phyloP scores from a whole-genome alignment of 2,329 filamentous ascomycete species.

The Bertia moriformis region DNA sequence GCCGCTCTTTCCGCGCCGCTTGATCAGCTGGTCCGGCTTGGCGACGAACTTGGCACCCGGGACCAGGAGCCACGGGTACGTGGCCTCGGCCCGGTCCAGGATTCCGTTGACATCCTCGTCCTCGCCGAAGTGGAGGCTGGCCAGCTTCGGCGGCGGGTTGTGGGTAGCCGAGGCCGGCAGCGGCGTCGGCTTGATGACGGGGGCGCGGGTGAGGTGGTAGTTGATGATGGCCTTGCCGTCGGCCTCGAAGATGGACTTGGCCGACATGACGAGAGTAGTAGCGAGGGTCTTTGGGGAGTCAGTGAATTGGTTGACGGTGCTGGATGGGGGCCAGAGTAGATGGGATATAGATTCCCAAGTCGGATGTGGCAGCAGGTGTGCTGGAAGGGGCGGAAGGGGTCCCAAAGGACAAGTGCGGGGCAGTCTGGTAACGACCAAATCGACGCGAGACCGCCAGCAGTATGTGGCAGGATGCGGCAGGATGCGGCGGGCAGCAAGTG shows the following conservation, averaged over 20 bases:
- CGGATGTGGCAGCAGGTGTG: no score
- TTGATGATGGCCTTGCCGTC: constrained; percentile 99
- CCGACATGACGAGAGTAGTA: constrained; percentile 59
- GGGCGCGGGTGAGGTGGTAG: constrained; percentile 97
- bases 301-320: no score
- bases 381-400: no score
- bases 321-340: no score
- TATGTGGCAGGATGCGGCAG: no score
- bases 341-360: no score
- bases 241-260: constrained; percentile 96
- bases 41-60: constrained; percentile 84
- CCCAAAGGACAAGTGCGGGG: no score
- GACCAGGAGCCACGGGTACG: constrained; percentile 86
- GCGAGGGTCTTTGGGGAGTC: no score
- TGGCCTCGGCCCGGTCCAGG: constrained; percentile 88
- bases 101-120: constrained; percentile 70
- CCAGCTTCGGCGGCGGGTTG: constrained; percentile 82
- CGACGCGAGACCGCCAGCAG: no score
- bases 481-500: no score
- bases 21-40: constrained; percentile 99
- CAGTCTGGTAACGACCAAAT: no score
- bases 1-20: constrained; percentile 97
- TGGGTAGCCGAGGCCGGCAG: constrained; percentile 71
- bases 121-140: constrained; percentile 83
- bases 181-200: constrained; percentile 94